These are phyloP conservation scores for Phytophthora parvispora DNA, from an alignment of 352 stramenopile species.

Conservation along the genomic window DNA sequence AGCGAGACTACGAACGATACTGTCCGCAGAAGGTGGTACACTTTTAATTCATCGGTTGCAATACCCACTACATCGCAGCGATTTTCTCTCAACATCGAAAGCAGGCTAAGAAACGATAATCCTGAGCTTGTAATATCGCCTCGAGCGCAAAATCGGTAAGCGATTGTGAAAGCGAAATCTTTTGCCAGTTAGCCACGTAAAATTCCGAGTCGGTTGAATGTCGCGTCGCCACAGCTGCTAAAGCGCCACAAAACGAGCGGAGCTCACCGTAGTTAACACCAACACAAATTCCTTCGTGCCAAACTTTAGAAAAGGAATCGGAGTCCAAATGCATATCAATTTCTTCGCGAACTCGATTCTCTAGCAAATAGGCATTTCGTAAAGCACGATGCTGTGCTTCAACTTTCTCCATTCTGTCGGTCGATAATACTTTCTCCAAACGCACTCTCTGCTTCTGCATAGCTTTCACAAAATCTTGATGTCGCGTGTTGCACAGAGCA, in stretches of 20 bases:
- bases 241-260: slow-evolving; percentile 28
- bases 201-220: slow-evolving; percentile 6
- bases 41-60: background rate
- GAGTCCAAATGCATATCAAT: slow-evolving; percentile 15
- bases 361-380: slow-evolving; percentile 27
- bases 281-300: slow-evolving; percentile 22
- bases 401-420: slow-evolving; percentile 25
- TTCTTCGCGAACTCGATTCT: slow-evolving; percentile 22
- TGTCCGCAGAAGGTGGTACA: background rate
- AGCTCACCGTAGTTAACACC: slow-evolving; percentile 21
- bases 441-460: slow-evolving; percentile 24
- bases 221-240: slow-evolving; percentile 12
- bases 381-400: slow-evolving; percentile 32
- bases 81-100: background rate
- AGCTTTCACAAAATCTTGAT: slow-evolving; percentile 33
- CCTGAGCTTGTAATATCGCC: slow-evolving; percentile 29
- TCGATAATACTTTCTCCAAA: slow-evolving; percentile 24
- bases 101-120: slow-evolving; percentile 19
- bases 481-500: slow-evolving; percentile 23
- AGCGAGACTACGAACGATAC: no score
- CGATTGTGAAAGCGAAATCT: slow-evolving; percentile 24
- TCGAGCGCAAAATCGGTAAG: slow-evolving; percentile 31
- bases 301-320: slow-evolving; percentile 23
- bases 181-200: slow-evolving; percentile 34
- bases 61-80: background rate